These are phyloP conservation scores for Alnus glutinosa DNA, from an alignment of 306 rosid genomes.

Conservation along the genomic window DNA sequence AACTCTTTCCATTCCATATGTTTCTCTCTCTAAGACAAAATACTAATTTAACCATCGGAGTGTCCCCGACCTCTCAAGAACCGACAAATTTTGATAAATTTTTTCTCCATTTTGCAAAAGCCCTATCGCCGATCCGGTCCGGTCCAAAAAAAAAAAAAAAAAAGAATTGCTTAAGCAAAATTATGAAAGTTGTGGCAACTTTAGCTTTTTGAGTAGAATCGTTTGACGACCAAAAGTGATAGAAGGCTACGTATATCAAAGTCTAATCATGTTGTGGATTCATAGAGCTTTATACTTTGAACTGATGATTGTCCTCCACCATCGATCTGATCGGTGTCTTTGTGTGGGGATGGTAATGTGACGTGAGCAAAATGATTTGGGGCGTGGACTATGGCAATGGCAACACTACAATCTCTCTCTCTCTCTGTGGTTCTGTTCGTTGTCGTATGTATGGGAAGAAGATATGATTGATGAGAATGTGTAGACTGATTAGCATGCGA, in stretches of 20 bases:
- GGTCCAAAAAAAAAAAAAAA: no score
- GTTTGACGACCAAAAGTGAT: background rate
- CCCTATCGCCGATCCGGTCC: no score
- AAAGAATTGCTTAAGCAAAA: no score
- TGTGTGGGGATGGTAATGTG: conserved; percentile 46
- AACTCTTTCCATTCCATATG: no score
- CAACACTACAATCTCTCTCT: conserved; percentile 4
- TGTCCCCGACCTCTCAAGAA: no score
- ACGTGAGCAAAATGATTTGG: conserved; percentile 50
- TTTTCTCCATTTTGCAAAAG: no score
- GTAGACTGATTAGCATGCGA: conserved; percentile 29
- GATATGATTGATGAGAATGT: background rate
- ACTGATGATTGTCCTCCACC: conserved; percentile 41
- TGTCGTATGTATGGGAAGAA: background rate
- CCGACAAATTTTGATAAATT: no score
- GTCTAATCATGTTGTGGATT: conserved; percentile 14
- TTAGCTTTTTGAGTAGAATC: background rate
- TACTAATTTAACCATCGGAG: no score
- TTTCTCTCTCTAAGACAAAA: no score
- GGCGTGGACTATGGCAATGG: conserved; percentile 28
- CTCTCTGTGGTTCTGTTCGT: conserved; percentile 11
- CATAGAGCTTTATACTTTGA: background rate
- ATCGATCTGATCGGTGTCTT: conserved; percentile 16
- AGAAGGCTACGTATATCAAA: background rate
- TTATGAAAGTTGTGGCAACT: background rate